Percentiles rank a stretch among this genome's conserved stretches.
Conservation (phyloP, 139 green algal species). For the Medakamo hakoo region DNA sequence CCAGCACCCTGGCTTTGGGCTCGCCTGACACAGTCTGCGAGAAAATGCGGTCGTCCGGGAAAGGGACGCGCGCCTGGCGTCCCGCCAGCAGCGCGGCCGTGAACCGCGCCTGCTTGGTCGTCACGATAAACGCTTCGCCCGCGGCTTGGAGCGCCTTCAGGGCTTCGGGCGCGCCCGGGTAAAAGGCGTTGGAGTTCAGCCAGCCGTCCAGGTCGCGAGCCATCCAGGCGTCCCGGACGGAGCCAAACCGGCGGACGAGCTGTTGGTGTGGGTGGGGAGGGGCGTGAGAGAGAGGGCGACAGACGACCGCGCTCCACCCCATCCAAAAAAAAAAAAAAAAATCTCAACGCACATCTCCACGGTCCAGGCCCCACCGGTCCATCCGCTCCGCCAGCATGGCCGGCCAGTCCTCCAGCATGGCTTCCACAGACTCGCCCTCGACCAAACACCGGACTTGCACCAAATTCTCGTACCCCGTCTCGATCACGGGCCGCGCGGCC, state of each 20-base stretch:
- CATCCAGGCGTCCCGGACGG: conserved; percentile 89
- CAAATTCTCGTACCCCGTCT: conserved; percentile 98
- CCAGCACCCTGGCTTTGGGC: conserved; percentile 66
- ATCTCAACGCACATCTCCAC: conserved; percentile 26
- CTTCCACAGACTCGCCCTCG: conserved; percentile 47
- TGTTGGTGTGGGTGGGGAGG: conserved; percentile 25
- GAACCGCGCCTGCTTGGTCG: conserved; percentile 90
- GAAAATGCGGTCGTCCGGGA: conserved; percentile 73
- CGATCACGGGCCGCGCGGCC: conserved; percentile 77
- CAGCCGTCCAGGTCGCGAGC: conserved; percentile 65
- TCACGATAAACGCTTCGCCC: conserved; percentile 89
- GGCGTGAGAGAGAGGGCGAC: too few species aligned
- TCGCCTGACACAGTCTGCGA: conserved; percentile 47
- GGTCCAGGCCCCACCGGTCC: conserved; percentile 50
- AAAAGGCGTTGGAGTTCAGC: conserved; percentile 87
- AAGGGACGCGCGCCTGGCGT: conserved; percentile 62
- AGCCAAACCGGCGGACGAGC: conserved; percentile 80
- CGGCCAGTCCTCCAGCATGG: conserved; percentile 67
- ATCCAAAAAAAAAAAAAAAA: conserved; percentile 3
- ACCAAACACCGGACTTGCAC: conserved; percentile 76
- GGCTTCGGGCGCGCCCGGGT: conserved; percentile 57
- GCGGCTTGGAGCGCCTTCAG: conserved; percentile 29
- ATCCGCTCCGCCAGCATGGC: conserved; percentile 52
- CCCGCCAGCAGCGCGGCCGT: conserved; percentile 61
- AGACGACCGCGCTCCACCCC: too few species aligned